Conservation (phyloP, 116 monocot genomes). For the Posidonia oceanica region DNA sequence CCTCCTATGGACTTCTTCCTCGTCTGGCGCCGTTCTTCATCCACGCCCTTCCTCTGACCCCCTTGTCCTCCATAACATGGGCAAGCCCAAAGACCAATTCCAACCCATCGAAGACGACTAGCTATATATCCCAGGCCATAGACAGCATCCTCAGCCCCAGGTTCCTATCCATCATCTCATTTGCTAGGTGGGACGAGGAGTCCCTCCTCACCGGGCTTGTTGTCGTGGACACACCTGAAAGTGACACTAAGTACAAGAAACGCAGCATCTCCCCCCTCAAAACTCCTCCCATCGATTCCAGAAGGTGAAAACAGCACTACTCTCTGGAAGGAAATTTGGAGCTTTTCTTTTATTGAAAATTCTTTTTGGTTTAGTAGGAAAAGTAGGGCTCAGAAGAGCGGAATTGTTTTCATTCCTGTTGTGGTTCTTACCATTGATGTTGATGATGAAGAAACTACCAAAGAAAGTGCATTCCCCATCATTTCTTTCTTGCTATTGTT, state of each 20-base stretch:
- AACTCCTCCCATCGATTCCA: slow-evolving; percentile 42
- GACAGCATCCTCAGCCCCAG: slow-evolving; percentile 54
- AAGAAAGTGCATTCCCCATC: slow-evolving; percentile 15
- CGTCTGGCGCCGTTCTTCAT: no score
- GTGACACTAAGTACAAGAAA: slow-evolving; percentile 39
- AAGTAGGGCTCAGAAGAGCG: slow-evolving; percentile 23
- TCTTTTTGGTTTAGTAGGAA: slow-evolving; percentile 29
- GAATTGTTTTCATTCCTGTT: slow-evolving; percentile 21
- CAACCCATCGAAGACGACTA: not conserved
- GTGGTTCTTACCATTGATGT: slow-evolving; percentile 59
- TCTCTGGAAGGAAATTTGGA: no score
- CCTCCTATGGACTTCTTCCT: no score
- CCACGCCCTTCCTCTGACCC: no score
- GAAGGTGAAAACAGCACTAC: slow-evolving; percentile 16
- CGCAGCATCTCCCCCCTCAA: slow-evolving; percentile 13
- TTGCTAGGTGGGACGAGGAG: slow-evolving; percentile 95
- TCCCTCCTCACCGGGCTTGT: slow-evolving; percentile 63
- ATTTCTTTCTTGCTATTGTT: not conserved
- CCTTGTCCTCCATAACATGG: not conserved
- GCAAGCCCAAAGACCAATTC: not conserved
- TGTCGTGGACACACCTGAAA: slow-evolving; percentile 79
- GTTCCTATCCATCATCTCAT: slow-evolving; percentile 61
- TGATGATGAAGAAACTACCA: slow-evolving; percentile 6
- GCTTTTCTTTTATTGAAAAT: slow-evolving; percentile 5
- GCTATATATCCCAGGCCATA: not conserved